Evolutionary conservation across 2,329 filamentous ascomycete species (phyloP).

Genomic region (Massarina eburnea): DNA sequence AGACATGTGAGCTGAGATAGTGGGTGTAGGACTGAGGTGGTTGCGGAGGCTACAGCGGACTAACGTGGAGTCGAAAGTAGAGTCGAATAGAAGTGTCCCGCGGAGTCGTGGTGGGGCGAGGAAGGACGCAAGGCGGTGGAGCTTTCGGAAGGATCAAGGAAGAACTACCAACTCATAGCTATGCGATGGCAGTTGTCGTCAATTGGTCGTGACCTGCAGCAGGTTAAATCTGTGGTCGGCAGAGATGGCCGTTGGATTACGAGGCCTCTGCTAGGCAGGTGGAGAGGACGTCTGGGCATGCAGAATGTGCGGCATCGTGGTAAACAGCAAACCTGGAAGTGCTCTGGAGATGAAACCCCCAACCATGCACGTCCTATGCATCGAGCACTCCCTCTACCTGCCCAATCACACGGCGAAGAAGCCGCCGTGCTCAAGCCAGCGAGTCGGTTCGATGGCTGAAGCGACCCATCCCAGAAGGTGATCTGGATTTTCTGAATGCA

Average conservation of each 20-base stretch:
- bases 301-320: slow-evolving; percentile 6
- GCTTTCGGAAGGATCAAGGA: not conserved
- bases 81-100: too few species aligned
- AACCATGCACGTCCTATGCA: slow-evolving; percentile 14
- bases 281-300: slow-evolving; percentile 11
- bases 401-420: slow-evolving; percentile 28
- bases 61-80: not conserved
- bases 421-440: not conserved
- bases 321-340: slow-evolving; percentile 43
- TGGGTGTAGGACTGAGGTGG: not conserved
- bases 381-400: slow-evolving; percentile 17
- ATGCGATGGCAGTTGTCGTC: too few species aligned
- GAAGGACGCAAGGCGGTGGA: too few species aligned
- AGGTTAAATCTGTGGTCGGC: slow-evolving; percentile 18
- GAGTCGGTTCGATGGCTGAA: too few species aligned
- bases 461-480: too few species aligned
- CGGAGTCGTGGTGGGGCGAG: not conserved
- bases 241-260: too few species aligned
- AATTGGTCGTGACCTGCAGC: not conserved
- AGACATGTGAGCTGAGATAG: not conserved
- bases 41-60: not conserved
- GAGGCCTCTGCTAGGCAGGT: slow-evolving; percentile 2
- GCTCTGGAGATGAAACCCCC: slow-evolving; percentile 33
- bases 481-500: not conserved
- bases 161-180: not conserved